A percentile compares a stretch with the other conserved stretches of the same genome.
Conservation (phyloP, 2,329 filamentous ascomycete genomes). For the Penicillium sp. region DNA sequence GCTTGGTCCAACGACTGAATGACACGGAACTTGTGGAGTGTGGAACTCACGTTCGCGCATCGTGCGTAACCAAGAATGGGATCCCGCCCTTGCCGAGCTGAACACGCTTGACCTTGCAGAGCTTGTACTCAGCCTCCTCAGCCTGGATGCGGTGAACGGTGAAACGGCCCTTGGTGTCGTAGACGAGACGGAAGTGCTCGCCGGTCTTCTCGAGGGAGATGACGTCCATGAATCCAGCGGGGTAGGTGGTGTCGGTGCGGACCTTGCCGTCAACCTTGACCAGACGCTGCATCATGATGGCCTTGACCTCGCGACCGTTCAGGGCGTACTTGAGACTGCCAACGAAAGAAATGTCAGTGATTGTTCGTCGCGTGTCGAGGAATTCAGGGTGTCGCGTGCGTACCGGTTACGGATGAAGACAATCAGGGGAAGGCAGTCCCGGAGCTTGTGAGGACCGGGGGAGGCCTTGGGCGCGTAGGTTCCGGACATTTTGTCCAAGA, state of each 20-base stretch:
- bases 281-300: slow-evolving; percentile 98
- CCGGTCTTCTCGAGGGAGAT: slow-evolving; percentile 99
- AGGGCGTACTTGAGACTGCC: slow-evolving; percentile 98
- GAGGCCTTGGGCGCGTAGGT: slow-evolving; percentile 69
- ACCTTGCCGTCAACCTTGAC: slow-evolving; percentile 99
- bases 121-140: slow-evolving; percentile 99
- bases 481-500: slow-evolving; percentile 99
- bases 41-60: slow-evolving; percentile 99
- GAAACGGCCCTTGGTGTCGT: slow-evolving; percentile 99
- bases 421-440: slow-evolving; percentile 97
- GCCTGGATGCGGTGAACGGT: slow-evolving; percentile 98
- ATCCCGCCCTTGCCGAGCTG: slow-evolving; percentile 99
- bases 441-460: slow-evolving; percentile 96
- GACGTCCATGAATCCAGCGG: slow-evolving; percentile 98
- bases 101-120: slow-evolving; percentile 99
- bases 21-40: slow-evolving; percentile 68
- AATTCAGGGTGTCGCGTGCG: slow-evolving; percentile 20
- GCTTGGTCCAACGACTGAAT: slow-evolving; percentile 99
- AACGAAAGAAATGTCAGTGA: slow-evolving; percentile 13
- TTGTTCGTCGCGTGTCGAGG: neutral
- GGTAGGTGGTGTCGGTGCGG: slow-evolving; percentile 97
- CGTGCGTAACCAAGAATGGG: slow-evolving; percentile 99
- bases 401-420: slow-evolving; percentile 86
- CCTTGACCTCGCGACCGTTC: slow-evolving; percentile 95
- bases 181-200: slow-evolving; percentile 99